Evolutionary conservation across 352 stramenopile species (phyloP).

Genomic region (Phytophthora uliginosa): DNA sequence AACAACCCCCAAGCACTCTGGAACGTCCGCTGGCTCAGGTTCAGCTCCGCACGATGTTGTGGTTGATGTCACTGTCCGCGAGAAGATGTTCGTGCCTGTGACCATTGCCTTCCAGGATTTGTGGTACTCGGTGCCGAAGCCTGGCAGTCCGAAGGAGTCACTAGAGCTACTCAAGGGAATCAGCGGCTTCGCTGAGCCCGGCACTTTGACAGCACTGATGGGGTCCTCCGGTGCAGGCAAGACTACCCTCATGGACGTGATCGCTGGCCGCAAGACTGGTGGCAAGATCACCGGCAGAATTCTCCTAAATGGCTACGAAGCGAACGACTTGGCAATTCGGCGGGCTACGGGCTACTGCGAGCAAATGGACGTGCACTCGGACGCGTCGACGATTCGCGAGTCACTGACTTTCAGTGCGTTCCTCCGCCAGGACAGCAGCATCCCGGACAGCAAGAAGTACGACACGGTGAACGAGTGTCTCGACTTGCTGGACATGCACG

Average conservation of each 20-base stretch:
- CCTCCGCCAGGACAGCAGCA: slow-evolving; percentile 38
- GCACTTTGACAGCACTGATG: slow-evolving; percentile 88
- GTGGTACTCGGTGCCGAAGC: slow-evolving; percentile 43
- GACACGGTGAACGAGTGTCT: slow-evolving; percentile 47
- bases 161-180: slow-evolving; percentile 64
- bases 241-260: slow-evolving; percentile 22
- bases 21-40: slow-evolving; percentile 11
- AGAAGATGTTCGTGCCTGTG: slow-evolving; percentile 37
- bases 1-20: slow-evolving; percentile 25
- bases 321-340: slow-evolving; percentile 52
- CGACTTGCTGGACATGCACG: slow-evolving; percentile 43
- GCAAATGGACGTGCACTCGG: slow-evolving; percentile 89
- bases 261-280: slow-evolving; percentile 33
- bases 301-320: slow-evolving; percentile 46
- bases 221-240: slow-evolving; percentile 61
- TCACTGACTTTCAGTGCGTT: slow-evolving; percentile 33
- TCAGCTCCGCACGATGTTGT: slow-evolving; percentile 8
- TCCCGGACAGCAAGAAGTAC: slow-evolving; percentile 38
- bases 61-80: slow-evolving; percentile 11
- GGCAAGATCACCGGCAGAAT: slow-evolving; percentile 77
- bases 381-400: slow-evolving; percentile 90
- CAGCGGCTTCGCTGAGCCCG: slow-evolving; percentile 47
- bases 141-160: slow-evolving; percentile 39
- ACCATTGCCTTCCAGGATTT: slow-evolving; percentile 46
- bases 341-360: slow-evolving; percentile 60